A percentile compares a stretch with the other conserved stretches of the same genome.
phyloP scores from a whole-genome alignment of 352 stramenopile species.

The Phytopythium ostracodes region DNA sequence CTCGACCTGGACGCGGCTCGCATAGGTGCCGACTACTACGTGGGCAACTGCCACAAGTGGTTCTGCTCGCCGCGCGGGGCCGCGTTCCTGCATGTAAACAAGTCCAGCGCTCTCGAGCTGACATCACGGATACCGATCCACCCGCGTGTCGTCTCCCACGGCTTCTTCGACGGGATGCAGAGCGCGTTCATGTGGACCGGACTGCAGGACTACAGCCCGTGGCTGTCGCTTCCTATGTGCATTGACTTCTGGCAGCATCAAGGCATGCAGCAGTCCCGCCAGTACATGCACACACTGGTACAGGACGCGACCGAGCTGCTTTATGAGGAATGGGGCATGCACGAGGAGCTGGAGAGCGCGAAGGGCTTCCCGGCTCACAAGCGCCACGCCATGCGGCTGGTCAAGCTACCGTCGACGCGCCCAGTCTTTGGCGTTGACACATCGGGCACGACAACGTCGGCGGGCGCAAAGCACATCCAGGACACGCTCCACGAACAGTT shows the following conservation, averaged over 20 bases:
- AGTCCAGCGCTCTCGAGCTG: not conserved
- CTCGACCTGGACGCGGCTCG: slow-evolving; percentile 61
- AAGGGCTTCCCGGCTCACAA: slow-evolving; percentile 48
- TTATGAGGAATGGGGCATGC: slow-evolving; percentile 52
- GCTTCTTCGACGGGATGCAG: slow-evolving; percentile 85
- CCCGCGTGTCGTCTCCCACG: slow-evolving; percentile 91
- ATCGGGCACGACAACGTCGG: slow-evolving; percentile 45
- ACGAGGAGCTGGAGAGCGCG: slow-evolving; percentile 28
- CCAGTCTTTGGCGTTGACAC: slow-evolving; percentile 44
- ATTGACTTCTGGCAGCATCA: slow-evolving; percentile 82
- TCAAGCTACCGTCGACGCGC: slow-evolving; percentile 46
- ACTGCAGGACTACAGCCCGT: slow-evolving; percentile 88
- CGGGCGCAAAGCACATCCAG: slow-evolving; percentile 89
- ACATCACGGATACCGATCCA: slow-evolving; percentile 17
- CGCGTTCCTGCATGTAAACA: slow-evolving; percentile 82
- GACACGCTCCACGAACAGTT: slow-evolving; percentile 79
- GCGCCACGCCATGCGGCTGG: slow-evolving; percentile 69
- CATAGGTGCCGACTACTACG: slow-evolving; percentile 89
- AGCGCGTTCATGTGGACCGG: slow-evolving; percentile 93
- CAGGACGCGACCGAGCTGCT: slow-evolving; percentile 59
- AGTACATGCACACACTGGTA: slow-evolving; percentile 61
- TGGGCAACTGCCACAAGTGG: slow-evolving; percentile 95
- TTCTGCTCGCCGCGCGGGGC: slow-evolving; percentile 87
- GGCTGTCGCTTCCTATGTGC: slow-evolving; percentile 81
- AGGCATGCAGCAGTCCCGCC: slow-evolving; percentile 32